Base-by-base conservation (phyloP, 345 rosid genomes). In the Luvunga scandens region DNA sequence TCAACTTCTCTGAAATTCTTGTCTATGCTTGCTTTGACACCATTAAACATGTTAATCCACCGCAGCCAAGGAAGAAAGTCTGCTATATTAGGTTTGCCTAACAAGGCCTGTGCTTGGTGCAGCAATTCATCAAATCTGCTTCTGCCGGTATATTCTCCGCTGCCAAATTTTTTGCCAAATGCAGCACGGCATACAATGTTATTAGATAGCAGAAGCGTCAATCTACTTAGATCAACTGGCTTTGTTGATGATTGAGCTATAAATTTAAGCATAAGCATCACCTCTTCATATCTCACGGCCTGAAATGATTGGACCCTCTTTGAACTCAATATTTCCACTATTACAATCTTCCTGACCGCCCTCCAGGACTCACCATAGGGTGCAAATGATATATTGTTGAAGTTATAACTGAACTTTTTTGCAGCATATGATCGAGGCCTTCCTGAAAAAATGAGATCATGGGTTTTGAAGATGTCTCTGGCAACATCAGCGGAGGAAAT, bases 41-140 rank as follows among this genome's bases (percentile, higher is more conserved):
- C 89, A 70, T 80, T 89, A 24, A 87, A 78, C 71, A 72, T 84
- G 34, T 82, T 77, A 25, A 86, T 2, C 89, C 88, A 89, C 5
- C 70, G 42, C 88, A 89, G 53, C 68, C 81, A 76, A 3, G 90
- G 89, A 53, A 89, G 82, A 72, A 59, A 74, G 45, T 89, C 92
- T 7, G 80, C 79, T 0, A 84, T 22, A 36, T 70, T 76, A 27
- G 85, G 74, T 60, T 71, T 75, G 14, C 87, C 89, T 4, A 83
- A 19, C 18, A 77, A 30, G 1, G 12, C 75, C 24, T 86, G 89
- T 6, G 45, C 57, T 28, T 86, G 84, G 16, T 42, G 36, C 28
- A 81, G 34, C 59, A 88, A 28, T 21, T 61, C 69, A 1, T 77
- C 77, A 45, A 86, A 80, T 30, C 77, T 75, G 62, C 82, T 72